phyloP scores from a whole-genome alignment of 2,329 filamentous ascomycete species.

The Xylaria sp. region DNA sequence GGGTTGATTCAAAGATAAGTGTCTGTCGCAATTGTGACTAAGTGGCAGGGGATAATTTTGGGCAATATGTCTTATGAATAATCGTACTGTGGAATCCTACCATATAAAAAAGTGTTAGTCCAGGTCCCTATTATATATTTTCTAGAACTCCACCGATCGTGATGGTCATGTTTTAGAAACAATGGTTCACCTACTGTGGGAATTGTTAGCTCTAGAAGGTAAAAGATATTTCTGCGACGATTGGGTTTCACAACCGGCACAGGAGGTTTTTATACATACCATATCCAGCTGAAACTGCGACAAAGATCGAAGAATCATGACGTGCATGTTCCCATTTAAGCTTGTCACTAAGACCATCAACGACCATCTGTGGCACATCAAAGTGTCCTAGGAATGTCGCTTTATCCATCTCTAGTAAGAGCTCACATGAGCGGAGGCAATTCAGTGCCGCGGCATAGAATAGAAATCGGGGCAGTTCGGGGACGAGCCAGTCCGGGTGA shows the following conservation, averaged over 20 bases:
- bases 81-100: too few species aligned
- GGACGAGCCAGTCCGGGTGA: neutral
- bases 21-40: neutral
- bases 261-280: too few species aligned
- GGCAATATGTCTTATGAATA: neutral
- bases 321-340: neutral
- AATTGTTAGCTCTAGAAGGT: too few species aligned
- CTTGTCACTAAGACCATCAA: neutral
- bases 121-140: too few species aligned
- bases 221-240: too few species aligned
- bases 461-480: neutral
- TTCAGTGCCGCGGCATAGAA: neutral
- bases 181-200: too few species aligned
- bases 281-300: neutral
- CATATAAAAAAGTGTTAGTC: too few species aligned
- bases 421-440: neutral
- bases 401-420: neutral
- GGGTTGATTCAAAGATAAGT: too few species aligned
- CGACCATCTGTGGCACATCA: neutral
- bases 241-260: too few species aligned
- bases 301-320: neutral
- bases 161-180: too few species aligned
- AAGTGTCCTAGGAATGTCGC: neutral
- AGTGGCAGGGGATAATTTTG: neutral
- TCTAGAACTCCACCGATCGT: too few species aligned